phyloP scores from a whole-genome alignment of 257 asterid species.

The Orobanche coerulescens region DNA sequence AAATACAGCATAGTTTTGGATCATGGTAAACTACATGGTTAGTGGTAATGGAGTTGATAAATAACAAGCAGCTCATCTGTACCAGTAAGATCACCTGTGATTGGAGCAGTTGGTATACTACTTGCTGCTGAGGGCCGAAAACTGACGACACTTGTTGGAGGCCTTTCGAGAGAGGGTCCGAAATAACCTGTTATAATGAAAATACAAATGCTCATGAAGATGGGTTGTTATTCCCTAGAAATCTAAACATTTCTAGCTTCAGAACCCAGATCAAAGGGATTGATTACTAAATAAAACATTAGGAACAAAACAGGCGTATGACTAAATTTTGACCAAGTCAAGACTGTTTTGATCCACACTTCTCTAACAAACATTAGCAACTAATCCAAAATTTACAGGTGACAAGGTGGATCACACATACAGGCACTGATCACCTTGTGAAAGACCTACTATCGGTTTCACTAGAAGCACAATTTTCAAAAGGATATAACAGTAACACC shows the following conservation, averaged over 20 bases:
- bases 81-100: constrained; percentile 34
- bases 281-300: not conserved
- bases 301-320: not conserved
- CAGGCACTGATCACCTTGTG: not conserved
- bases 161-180: constrained; percentile 38
- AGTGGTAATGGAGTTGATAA: not conserved
- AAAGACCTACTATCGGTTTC: not conserved
- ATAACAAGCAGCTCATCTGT: constrained; percentile 16
- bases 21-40: constrained; percentile 16
- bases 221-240: not conserved
- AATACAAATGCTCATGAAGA: constrained; percentile 12
- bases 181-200: constrained; percentile 28
- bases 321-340: too few relatives aligned
- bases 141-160: constrained; percentile 23
- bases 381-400: constrained; percentile 5
- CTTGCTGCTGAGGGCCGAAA: constrained; percentile 32
- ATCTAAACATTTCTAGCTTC: not conserved
- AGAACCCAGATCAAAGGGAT: constrained; percentile 13
- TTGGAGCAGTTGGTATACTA: constrained; percentile 25
- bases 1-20: constrained; percentile 20
- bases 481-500: not conserved
- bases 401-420: constrained; percentile 9
- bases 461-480: not conserved
- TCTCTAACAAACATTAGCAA: not conserved
- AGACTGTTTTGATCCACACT: not conserved